These are phyloP conservation scores for Penicillium sp. DNA, from an alignment of 2,329 filamentous ascomycete species.

Conservation along the genomic window DNA sequence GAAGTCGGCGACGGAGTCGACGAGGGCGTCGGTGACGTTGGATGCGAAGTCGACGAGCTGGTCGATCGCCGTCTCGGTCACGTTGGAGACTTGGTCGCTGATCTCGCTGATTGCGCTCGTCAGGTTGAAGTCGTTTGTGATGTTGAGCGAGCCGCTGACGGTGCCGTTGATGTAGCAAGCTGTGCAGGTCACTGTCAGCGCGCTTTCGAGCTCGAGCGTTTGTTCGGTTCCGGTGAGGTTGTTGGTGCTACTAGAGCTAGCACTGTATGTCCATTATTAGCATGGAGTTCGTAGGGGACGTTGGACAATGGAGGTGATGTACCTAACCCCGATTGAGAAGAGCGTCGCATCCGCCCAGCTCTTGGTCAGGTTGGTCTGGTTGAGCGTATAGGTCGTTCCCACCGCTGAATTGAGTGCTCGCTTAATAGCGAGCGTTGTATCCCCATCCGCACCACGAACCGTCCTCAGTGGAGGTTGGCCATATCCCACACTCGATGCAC, in stretches of 20 bases:
- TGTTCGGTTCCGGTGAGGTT: not conserved
- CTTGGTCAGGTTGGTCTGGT: constrained; percentile 4
- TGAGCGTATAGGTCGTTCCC: constrained; percentile 2
- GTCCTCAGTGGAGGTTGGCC: not conserved
- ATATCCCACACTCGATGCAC: not conserved
- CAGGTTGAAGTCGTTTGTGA: constrained; percentile 4
- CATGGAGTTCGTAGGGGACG: not conserved
- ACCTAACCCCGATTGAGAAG: constrained; percentile 11
- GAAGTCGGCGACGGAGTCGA: not conserved
- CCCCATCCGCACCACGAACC: constrained; percentile 1
- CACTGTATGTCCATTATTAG: not conserved
- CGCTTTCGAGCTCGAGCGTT: not conserved
- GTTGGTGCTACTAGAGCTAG: not conserved
- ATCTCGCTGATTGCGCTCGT: constrained; percentile 1
- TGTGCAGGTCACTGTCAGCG: constrained; percentile 8
- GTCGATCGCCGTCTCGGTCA: not conserved
- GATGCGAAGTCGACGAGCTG: too few species aligned
- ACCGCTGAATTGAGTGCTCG: constrained; percentile 2
- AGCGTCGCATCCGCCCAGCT: constrained; percentile 14
- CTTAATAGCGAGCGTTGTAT: constrained; percentile 5
- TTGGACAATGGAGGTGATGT: not conserved
- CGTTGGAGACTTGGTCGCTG: constrained; percentile 5
- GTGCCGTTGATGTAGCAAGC: constrained; percentile 16
- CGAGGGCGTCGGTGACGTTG: not conserved
- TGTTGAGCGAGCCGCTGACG: constrained; percentile 3